A percentile compares a stretch with the other conserved stretches of the same genome.
Evolutionary conservation across 1,284 basidiomycete genomes (phyloP).

Genomic region (Xerocomus nothofagi): DNA sequence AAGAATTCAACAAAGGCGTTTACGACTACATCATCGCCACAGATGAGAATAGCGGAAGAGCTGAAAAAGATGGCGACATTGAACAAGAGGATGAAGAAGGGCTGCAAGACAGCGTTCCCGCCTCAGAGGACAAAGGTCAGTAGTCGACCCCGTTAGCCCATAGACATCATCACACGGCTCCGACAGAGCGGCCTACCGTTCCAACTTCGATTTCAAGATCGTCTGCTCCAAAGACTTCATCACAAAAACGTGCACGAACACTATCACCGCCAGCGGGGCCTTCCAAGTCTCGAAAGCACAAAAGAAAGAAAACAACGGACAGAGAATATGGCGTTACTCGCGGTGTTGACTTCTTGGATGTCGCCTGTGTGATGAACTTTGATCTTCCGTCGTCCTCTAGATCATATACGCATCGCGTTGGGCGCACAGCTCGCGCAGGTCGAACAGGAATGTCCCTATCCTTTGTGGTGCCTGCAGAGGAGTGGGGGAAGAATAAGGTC

Average conservation of each 20-base stretch:
- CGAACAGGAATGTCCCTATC: conserved; percentile 91
- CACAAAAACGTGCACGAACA: conserved; percentile 37
- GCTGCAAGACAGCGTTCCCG: not conserved
- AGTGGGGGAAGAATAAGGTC: conserved; percentile 79
- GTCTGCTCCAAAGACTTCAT: conserved; percentile 12
- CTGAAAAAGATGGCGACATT: conserved; percentile 52
- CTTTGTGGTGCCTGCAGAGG: conserved; percentile 77
- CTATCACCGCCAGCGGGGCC: conserved; percentile 31
- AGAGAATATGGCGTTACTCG: conserved; percentile 94
- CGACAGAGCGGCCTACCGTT: conserved; percentile 9
- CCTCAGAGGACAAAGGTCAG: conserved; percentile 16
- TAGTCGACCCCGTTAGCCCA: not conserved
- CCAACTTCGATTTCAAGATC: not conserved
- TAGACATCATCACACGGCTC: not conserved
- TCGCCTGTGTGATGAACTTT: conserved; percentile 98
- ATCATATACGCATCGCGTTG: conserved; percentile 96
- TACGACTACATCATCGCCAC: conserved; percentile 99
- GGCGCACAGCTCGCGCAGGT: conserved; percentile 94
- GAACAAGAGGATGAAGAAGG: conserved; percentile 37
- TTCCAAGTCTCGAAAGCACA: conserved; percentile 41
- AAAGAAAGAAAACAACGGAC: conserved; percentile 46
- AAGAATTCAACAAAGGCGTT: conserved; percentile 98
- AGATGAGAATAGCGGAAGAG: conserved; percentile 73
- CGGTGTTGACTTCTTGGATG: conserved; percentile 96
- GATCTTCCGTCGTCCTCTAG: conserved; percentile 88